phyloP scores from a whole-genome alignment of 371 early-diverging fungal species.

The Mortierella sp. region DNA sequence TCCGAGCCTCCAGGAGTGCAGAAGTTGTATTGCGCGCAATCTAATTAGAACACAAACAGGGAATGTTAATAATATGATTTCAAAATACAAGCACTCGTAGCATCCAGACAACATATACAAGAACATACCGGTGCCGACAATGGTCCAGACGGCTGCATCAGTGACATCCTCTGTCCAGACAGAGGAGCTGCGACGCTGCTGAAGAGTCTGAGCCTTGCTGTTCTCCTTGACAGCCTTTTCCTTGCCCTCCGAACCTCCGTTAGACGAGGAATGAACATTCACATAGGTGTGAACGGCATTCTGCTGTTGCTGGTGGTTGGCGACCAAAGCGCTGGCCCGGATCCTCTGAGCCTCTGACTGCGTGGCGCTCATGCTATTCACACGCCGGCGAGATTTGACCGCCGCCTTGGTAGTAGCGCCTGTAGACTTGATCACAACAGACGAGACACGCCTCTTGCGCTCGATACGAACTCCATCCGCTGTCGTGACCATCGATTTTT shows the following conservation, averaged over 20 bases:
- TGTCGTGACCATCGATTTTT: conserved; percentile 40
- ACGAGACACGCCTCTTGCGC: conserved; percentile 58
- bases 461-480: conserved; percentile 44
- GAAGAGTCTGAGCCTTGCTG: conserved; percentile 28
- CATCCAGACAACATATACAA: too few species aligned
- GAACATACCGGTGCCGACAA: conserved; percentile 79
- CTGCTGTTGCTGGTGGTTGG: conserved; percentile 31
- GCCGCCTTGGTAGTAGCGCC: conserved; percentile 22
- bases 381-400: conserved; percentile 53
- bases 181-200: conserved; percentile 60
- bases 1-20: conserved; percentile 67
- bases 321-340: conserved; percentile 40
- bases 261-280: conserved; percentile 2
- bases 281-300: conserved; percentile 31
- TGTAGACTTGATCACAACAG: conserved; percentile 54
- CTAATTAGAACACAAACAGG: conserved; percentile 22
- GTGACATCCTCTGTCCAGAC: conserved; percentile 90
- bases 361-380: conserved; percentile 59
- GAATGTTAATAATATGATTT: neutral
- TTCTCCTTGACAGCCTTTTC: conserved; percentile 34
- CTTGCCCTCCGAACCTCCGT: conserved; percentile 12
- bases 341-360: conserved; percentile 58
- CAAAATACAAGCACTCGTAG: too few species aligned
- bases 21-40: conserved; percentile 83
- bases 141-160: conserved; percentile 91